These are phyloP conservation scores for Trichoderma sp. DNA, from an alignment of 2,329 filamentous ascomycete genomes.

Conservation along the genomic window DNA sequence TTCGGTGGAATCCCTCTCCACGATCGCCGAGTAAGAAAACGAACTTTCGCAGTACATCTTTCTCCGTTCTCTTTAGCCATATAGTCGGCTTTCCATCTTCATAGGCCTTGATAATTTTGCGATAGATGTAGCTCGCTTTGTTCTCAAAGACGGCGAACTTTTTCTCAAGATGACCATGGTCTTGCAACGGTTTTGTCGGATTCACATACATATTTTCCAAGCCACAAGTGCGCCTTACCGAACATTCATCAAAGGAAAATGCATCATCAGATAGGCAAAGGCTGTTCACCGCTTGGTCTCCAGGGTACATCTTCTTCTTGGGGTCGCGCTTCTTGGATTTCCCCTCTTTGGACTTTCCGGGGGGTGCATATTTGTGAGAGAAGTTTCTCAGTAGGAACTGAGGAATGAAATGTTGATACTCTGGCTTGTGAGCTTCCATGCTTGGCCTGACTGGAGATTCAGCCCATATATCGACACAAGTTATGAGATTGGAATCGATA, in stretches of 20 bases:
- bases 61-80: not conserved
- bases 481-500: not conserved
- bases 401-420: constrained; percentile 16
- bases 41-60: not conserved
- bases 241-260: not conserved
- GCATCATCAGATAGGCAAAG: not conserved
- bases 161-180: not conserved
- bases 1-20: not conserved
- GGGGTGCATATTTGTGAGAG: not conserved
- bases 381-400: constrained; percentile 7
- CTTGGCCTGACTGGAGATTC: not conserved
- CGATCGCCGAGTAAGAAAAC: not conserved
- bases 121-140: not conserved
- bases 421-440: not conserved
- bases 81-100: not conserved
- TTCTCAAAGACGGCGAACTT: not conserved
- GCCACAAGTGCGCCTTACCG: not conserved
- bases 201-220: constrained; percentile 1
- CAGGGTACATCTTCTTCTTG: not conserved
- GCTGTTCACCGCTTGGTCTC: not conserved
- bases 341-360: not conserved
- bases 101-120: not conserved
- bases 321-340: not conserved
- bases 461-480: not conserved
- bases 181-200: not conserved